Conservation (phyloP, 345 rosid genomes). For the Fremontodendron californicum region DNA sequence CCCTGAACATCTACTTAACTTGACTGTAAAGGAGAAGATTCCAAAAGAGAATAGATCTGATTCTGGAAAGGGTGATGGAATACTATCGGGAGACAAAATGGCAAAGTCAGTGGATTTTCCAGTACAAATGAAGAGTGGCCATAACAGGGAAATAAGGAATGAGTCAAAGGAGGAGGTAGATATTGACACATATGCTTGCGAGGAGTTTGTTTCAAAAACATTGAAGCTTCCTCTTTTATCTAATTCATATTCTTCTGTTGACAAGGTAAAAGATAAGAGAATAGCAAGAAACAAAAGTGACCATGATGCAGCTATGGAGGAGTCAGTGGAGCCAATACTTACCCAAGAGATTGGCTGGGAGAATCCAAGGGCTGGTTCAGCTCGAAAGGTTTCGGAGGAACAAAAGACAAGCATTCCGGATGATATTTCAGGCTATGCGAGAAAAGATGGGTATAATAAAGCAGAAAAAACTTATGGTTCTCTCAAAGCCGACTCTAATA, state of each 20-base stretch:
- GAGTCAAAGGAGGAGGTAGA: conserved; percentile 40
- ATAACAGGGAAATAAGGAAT: conserved; percentile 28
- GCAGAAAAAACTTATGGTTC: conserved; percentile 35
- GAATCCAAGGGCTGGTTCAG: conserved; percentile 41
- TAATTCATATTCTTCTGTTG: conserved; percentile 34
- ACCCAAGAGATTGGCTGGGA: conserved; percentile 39
- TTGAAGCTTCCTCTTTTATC: conserved; percentile 68
- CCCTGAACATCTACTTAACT: no score
- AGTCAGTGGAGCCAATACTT: conserved; percentile 29
- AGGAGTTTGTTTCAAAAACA: conserved; percentile 65
- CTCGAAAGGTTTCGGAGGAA: conserved; percentile 51
- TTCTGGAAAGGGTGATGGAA: conserved; percentile 39
- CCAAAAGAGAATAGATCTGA: conserved; percentile 39
- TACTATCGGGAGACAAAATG: conserved; percentile 39
- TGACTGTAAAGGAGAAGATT: no score
- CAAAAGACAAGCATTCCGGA: conserved; percentile 36
- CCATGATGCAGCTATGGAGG: conserved; percentile 39
- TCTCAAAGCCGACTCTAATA: conserved; percentile 34
- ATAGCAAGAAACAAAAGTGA: conserved; percentile 32
- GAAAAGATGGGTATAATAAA: conserved; percentile 43
- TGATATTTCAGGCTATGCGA: conserved; percentile 31
- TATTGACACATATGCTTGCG: conserved; percentile 40
- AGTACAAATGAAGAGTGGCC: conserved; percentile 31
- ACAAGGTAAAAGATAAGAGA: conserved; percentile 23
- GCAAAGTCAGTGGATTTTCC: conserved; percentile 33